These are phyloP conservation scores for Pseudogymnoascus sp. DNA, from an alignment of 2,329 filamentous ascomycete genomes.

Conservation along the genomic window DNA sequence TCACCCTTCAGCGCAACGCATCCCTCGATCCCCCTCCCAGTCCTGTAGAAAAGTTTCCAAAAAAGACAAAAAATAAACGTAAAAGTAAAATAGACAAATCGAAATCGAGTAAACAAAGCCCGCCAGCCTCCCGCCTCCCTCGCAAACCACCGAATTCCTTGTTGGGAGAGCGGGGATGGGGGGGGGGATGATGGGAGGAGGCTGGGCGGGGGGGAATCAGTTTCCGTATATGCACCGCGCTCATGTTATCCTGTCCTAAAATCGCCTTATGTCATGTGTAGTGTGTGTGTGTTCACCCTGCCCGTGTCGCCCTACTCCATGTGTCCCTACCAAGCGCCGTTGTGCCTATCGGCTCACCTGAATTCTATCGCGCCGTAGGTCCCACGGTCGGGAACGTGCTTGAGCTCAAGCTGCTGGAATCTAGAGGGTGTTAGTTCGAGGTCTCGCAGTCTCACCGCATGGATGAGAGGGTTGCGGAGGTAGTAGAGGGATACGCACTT, in stretches of 20 bases:
- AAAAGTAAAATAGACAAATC: constrained; percentile 3
- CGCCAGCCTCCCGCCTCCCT: not conserved
- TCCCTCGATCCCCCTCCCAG: not conserved
- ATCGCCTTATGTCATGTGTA: not conserved
- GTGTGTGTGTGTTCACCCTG: not conserved
- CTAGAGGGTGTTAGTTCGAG: constrained; percentile 38
- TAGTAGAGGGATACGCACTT: constrained; percentile 56
- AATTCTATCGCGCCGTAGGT: constrained; percentile 87
- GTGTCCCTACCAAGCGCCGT: not conserved
- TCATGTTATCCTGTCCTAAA: constrained; percentile 1
- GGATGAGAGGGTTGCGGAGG: too few relatives aligned
- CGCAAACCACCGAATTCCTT: not conserved
- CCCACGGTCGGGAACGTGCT: constrained; percentile 77
- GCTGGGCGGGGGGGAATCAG: constrained; percentile 1
- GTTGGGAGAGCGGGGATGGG: not conserved
- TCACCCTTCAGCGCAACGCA: not conserved
- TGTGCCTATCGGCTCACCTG: constrained; percentile 44
- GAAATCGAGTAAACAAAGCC: constrained; percentile 3
- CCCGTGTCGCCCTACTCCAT: not conserved
- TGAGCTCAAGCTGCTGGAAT: constrained; percentile 87
- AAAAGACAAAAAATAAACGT: not conserved
- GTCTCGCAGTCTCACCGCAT: not conserved
- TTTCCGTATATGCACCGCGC: constrained; percentile 5
- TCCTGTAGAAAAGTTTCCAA: not conserved
- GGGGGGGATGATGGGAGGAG: not conserved